Base-by-base conservation (phyloP, 164 flowering plant genomes). In the Macadamia integrifolia region DNA sequence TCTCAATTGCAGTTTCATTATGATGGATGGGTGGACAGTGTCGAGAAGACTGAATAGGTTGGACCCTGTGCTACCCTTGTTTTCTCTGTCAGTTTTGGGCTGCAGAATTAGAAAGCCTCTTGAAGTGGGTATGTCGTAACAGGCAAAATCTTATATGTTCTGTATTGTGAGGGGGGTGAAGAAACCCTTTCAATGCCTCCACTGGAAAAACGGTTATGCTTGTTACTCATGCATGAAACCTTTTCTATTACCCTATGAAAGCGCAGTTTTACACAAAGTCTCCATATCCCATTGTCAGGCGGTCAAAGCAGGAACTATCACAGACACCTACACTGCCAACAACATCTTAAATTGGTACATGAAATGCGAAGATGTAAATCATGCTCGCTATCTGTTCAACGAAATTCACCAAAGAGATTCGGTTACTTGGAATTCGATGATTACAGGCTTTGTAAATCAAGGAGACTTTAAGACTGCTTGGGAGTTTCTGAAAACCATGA, bases 371-470 rank as follows among this genome's bases (percentile, higher is more conserved):
- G 79, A 78, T 1, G 30, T 86, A 11, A 42, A 40, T 15, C 0
- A 49, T 72, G 93, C 93, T 10, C 77, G 43, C 70, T 62, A 80
- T n/a, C 49, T 88, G 87, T 89, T 92, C 82, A 88, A 83, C 61
- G 87, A 83, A 80, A 92, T 86, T 83, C 83, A 83, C 12, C 77
- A 79, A 56, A 80, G 86, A 80, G 98, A 92, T 68, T 72, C 81
- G 3, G 88, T 83, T 29, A 77, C 98, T 49, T 90, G 96, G 98
- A 92, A 92, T 75, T 75, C 93, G n/a, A 73, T 90, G 80, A 81
- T 90, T 32, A 69, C 88, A 61, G 91, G 87, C 1, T 80, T 77
- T 68, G 84, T 82, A 1, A 81, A 84, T 67, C 67, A 31, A 35
- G 88, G 90, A 50, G 56, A 69, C 42, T 71, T 79, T 8, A 72